phyloP scores from a whole-genome alignment of 768 basidiomycete species.

The Tricholoma bakamatsutake region DNA sequence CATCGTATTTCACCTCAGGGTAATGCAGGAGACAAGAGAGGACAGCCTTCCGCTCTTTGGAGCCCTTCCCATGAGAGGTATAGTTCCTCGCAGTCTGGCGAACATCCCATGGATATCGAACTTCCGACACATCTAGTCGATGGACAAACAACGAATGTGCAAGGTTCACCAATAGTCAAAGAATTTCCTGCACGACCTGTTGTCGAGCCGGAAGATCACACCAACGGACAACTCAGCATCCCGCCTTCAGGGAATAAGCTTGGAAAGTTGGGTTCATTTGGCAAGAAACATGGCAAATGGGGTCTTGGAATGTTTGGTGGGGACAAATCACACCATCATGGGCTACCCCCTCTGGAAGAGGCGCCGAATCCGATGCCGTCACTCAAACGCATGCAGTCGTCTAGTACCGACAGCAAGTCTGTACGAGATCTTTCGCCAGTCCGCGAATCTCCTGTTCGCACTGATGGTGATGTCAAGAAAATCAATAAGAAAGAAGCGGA shows the following conservation, averaged over 20 bases:
- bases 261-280: constrained; percentile 54
- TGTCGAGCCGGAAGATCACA: constrained; percentile 31
- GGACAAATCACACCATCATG: constrained; percentile 59
- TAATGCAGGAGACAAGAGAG: constrained; percentile 21
- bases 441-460: constrained; percentile 30
- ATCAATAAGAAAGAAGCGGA: constrained; percentile 76
- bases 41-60: constrained; percentile 21
- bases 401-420: constrained; percentile 68
- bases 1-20: constrained; percentile 27
- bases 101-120: constrained; percentile 61
- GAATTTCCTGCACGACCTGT: constrained; percentile 43
- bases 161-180: constrained; percentile 45
- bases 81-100: constrained; percentile 25
- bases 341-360: constrained; percentile 71
- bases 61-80: constrained; percentile 10
- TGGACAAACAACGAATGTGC: constrained; percentile 45
- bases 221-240: constrained; percentile 30
- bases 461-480: constrained; percentile 60
- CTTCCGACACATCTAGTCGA: constrained; percentile 34
- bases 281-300: constrained; percentile 68
- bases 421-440: constrained; percentile 49
- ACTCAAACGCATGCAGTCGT: constrained; percentile 75
- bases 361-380: constrained; percentile 54
- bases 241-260: constrained; percentile 46
- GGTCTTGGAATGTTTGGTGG: constrained; percentile 67